These are phyloP conservation scores for Paramecium biaurelia DNA, from an alignment of 73 alveolate genomes.

Conservation along the genomic window DNA sequence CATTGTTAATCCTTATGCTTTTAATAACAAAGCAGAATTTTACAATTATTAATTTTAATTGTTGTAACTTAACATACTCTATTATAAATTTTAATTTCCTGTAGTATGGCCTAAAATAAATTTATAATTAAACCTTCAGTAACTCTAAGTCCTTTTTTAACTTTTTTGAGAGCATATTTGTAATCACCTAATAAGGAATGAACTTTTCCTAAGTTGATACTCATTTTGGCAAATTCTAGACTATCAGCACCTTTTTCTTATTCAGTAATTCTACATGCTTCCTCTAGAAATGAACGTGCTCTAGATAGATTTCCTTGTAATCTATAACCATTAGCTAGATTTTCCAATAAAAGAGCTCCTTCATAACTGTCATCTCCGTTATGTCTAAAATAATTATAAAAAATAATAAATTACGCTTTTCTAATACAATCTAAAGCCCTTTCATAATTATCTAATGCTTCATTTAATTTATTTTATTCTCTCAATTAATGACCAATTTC, in stretches of 20 bases:
- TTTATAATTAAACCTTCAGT: constrained; percentile 43
- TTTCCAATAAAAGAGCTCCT: constrained; percentile 53
- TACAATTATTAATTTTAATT: background rate
- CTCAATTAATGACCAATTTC: constrained; percentile 51
- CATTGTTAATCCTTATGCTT: constrained; percentile 44
- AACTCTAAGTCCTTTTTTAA: constrained; percentile 54
- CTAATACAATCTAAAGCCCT: constrained; percentile 51
- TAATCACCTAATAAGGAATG: constrained; percentile 56
- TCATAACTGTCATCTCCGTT: constrained; percentile 63
- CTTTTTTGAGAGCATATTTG: constrained; percentile 54
- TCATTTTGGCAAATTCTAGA: constrained; percentile 54
- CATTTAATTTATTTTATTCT: constrained; percentile 46
- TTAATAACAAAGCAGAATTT: constrained; percentile 16
- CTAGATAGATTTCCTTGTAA: constrained; percentile 45
- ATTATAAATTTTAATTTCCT: background rate
- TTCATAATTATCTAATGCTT: constrained; percentile 61
- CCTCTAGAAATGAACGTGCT: constrained; percentile 59
- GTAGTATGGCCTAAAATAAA: background rate
- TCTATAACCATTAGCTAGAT: constrained; percentile 57
- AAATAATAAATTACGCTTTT: background rate
- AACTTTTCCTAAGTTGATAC: constrained; percentile 55
- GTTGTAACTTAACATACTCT: constrained; percentile 9
- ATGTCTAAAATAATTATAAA: background rate
- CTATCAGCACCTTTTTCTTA: constrained; percentile 42
- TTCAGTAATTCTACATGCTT: constrained; percentile 54